Conservation (phyloP, 345 rosid genomes). For the Rhizophora apiculata region DNA sequence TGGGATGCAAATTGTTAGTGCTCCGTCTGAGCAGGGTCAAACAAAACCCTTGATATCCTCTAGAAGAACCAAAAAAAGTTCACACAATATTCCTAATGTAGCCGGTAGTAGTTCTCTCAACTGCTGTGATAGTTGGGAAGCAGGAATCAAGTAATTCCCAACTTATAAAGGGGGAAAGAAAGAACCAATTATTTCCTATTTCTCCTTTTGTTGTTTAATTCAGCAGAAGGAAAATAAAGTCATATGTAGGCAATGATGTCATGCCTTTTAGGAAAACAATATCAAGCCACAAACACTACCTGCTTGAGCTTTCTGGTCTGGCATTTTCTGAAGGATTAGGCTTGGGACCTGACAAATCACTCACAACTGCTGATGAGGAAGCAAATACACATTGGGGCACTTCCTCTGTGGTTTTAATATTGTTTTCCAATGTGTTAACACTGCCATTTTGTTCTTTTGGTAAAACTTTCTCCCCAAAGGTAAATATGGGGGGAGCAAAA, state of each 20-base stretch:
- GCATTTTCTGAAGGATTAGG: constrained; percentile 21
- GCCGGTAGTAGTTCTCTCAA: not conserved
- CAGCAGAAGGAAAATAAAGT: not conserved
- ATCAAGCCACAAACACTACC: constrained; percentile 37
- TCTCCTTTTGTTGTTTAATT: too few relatives aligned
- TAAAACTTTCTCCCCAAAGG: constrained; percentile 30
- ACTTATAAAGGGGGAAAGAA: too few relatives aligned
- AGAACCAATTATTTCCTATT: too few relatives aligned
- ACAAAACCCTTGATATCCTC: not conserved
- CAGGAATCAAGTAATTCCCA: too few relatives aligned
- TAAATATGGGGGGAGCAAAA: constrained; percentile 21
- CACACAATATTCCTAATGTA: not conserved
- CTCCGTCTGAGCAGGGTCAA: too few relatives aligned
- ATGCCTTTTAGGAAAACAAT: not conserved
- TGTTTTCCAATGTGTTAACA: constrained; percentile 16
- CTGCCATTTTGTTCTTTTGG: constrained; percentile 33
- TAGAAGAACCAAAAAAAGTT: not conserved
- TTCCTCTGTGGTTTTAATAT: constrained; percentile 24
- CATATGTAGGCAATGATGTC: not conserved
- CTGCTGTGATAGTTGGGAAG: too few relatives aligned
- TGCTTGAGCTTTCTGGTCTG: constrained; percentile 34
- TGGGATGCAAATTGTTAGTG: not conserved
- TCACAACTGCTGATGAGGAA: constrained; percentile 17
- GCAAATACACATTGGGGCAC: constrained; percentile 15
- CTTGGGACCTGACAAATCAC: constrained; percentile 27